Evolutionary conservation across 306 rosid species (phyloP).

Genomic region (Gillenia trifoliata): DNA sequence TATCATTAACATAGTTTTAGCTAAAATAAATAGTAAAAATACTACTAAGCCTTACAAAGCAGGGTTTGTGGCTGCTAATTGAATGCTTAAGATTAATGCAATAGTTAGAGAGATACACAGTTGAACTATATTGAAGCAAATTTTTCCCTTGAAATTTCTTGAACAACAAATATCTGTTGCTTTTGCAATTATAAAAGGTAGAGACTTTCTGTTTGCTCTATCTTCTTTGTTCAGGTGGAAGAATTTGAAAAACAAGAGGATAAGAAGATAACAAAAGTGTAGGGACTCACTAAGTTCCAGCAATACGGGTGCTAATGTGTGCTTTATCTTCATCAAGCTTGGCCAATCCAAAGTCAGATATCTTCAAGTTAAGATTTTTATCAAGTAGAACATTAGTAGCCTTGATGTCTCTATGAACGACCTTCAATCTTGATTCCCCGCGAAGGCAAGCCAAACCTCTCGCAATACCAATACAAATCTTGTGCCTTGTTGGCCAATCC

Average conservation of each 20-base stretch:
- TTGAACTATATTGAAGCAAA: neutral
- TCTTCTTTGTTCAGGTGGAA: no score
- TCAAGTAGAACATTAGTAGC: no score
- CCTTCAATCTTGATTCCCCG: neutral
- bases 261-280: no score
- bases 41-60: neutral
- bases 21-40: neutral
- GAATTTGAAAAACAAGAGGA: no score
- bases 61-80: neutral
- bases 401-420: no score
- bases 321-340: no score
- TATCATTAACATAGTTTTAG: neutral
- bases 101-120: no score
- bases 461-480: neutral
- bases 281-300: no score
- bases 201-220: neutral
- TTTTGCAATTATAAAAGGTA: neutral
- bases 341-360: no score
- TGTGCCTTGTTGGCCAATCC: neutral
- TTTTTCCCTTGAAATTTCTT: neutral
- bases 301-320: no score
- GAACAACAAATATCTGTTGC: neutral
- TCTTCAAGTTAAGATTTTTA: no score
- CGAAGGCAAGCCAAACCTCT: neutral
- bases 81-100: no score